These are phyloP conservation scores for Ogataea ganodermae DNA, from an alignment of 805 yeast species.

Conservation along the genomic window DNA sequence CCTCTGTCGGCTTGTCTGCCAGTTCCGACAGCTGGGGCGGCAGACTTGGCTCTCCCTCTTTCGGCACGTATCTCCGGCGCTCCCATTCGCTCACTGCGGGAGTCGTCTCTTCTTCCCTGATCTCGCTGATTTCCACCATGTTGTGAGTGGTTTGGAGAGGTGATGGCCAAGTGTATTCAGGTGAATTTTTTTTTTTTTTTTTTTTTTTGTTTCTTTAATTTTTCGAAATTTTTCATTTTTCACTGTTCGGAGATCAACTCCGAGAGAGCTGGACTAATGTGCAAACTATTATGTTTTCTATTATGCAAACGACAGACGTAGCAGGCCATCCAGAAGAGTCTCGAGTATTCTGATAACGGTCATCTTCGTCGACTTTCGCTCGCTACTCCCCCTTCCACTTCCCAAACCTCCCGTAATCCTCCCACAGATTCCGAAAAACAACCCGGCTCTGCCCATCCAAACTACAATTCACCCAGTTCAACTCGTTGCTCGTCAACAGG, in stretches of 20 bases:
- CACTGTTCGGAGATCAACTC: no score
- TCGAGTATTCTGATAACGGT: background rate
- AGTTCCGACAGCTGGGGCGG: conserved; percentile 81
- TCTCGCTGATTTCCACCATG: conserved; percentile 36
- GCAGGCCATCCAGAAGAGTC: no score
- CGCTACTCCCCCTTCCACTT: conserved; percentile 70
- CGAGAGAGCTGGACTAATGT: no score
- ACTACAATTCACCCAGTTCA: conserved; percentile 59
- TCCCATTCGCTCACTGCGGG: conserved; percentile 36
- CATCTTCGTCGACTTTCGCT: background rate
- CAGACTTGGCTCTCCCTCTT: conserved; percentile 64
- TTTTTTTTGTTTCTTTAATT: no score
- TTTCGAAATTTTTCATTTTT: background rate
- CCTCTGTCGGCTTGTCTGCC: conserved; percentile 67
- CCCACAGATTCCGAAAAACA: conserved; percentile 65
- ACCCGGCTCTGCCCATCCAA: conserved; percentile 71
- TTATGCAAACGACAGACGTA: background rate
- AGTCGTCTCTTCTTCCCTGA: conserved; percentile 25
- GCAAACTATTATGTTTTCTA: background rate
- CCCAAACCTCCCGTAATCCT: conserved; percentile 73
- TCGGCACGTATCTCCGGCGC: conserved; percentile 27
- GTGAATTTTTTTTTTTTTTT: background rate
- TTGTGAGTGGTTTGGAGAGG: background rate
- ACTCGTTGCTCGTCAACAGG: conserved; percentile 65
- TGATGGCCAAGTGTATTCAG: background rate